phyloP scores from a whole-genome alignment of 2,329 filamentous ascomycete genomes.

The Dactylonectria estremocensis region DNA sequence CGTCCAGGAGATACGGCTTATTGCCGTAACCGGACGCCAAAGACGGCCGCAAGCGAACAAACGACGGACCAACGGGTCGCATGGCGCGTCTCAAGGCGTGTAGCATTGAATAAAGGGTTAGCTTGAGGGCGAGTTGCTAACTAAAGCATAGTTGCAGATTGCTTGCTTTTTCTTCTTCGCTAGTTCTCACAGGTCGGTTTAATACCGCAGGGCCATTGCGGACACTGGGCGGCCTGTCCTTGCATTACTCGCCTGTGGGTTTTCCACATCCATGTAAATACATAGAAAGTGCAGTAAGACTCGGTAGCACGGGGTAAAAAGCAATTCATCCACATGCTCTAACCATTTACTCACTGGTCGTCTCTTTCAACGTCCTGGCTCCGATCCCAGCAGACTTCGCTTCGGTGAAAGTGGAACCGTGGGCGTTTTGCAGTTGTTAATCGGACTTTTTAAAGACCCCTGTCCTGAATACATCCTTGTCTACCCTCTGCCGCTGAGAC shows the following conservation, averaged over 20 bases:
- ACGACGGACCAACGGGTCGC: no score
- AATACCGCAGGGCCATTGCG: conserved; percentile 1
- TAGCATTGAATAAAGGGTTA: no score
- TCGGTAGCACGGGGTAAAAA: no score
- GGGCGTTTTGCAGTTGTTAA: not conserved
- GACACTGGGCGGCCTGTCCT: not conserved
- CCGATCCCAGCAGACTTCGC: not conserved
- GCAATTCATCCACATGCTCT: no score
- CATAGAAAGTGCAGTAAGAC: not conserved
- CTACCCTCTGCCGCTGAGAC: not conserved
- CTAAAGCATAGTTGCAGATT: not conserved
- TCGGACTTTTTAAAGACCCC: not conserved
- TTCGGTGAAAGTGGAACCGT: not conserved
- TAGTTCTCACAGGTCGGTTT: not conserved
- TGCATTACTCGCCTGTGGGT: not conserved
- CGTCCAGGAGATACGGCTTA: no score
- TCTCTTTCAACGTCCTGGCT: not conserved
- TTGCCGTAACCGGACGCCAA: no score
- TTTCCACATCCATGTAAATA: not conserved
- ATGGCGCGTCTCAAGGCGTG: no score
- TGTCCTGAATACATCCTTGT: not conserved
- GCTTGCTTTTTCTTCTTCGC: not conserved
- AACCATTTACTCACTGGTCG: no score
- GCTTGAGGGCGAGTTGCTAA: no score
- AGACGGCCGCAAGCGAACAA: no score